phyloP scores from a whole-genome alignment of 768 basidiomycete species.

The Calocybe indica region DNA sequence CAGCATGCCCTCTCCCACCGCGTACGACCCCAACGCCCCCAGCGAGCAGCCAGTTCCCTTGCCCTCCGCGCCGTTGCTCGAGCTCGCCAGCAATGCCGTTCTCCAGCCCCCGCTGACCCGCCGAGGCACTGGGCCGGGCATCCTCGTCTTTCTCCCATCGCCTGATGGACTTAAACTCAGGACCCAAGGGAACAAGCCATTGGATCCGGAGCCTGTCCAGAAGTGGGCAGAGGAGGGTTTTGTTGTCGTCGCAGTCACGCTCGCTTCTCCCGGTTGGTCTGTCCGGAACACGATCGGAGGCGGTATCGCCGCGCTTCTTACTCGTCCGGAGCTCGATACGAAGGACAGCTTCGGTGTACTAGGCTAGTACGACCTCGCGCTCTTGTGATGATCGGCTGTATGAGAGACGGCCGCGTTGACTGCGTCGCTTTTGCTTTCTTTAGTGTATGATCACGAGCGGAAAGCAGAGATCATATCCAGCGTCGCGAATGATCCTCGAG shows the following conservation, averaged over 20 bases:
- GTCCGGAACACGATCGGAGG: conserved; percentile 22
- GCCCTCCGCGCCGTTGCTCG: conserved; percentile 32
- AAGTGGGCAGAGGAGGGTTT: conserved; percentile 56
- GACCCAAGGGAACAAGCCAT: conserved; percentile 17
- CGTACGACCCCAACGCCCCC: conserved; percentile 33
- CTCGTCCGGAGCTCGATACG: conserved; percentile 29
- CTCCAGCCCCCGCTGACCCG: conserved; percentile 45
- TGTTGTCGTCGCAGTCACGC: conserved; percentile 33
- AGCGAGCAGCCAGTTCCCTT: conserved; percentile 34
- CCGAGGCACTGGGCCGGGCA: conserved; percentile 41
- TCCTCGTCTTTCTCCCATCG: conserved; percentile 36
- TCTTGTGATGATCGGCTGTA: too few species aligned
- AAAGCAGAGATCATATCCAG: conserved; percentile 21
- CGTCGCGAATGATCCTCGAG: conserved; percentile 20
- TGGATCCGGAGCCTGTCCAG: conserved; percentile 42
- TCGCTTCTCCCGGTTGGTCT: conserved; percentile 12
- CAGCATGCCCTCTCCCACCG: conserved; percentile 10
- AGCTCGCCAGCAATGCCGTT: conserved; percentile 22
- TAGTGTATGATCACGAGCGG: conserved; percentile 28
- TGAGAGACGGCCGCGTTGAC: not conserved
- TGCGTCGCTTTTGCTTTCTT: not conserved
- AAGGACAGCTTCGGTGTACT: conserved; percentile 40
- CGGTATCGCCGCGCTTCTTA: conserved; percentile 28
- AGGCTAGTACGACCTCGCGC: not conserved
- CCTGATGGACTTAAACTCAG: conserved; percentile 16